A percentile compares a stretch with the other conserved stretches of the same genome.
These are phyloP conservation scores for Daldinia concentrica DNA, from an alignment of 495 filamentous ascomycete species.

Conservation along the genomic window DNA sequence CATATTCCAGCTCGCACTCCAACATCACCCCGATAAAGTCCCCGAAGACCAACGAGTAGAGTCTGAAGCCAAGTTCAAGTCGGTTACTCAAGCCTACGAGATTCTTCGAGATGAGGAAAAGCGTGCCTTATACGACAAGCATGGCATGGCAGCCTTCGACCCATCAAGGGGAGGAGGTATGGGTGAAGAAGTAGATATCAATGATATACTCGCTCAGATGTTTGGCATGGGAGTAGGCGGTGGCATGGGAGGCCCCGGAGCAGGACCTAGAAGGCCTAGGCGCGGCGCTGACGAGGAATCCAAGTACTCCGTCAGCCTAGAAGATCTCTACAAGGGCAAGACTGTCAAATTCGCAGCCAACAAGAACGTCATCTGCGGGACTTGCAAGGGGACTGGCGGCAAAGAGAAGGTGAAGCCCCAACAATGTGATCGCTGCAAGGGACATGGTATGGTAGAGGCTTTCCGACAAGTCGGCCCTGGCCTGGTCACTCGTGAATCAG, in stretches of 20 bases:
- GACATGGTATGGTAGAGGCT: conserved; percentile 74
- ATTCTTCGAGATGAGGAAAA: conserved; percentile 97
- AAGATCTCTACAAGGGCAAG: conserved; percentile 98
- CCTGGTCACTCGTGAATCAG: conserved; percentile 77
- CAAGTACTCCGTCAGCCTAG: conserved; percentile 85
- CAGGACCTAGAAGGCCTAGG: conserved; percentile 65
- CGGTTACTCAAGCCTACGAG: conserved; percentile 92
- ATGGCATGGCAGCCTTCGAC: conserved; percentile 96
- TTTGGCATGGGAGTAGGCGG: conserved; percentile 82
- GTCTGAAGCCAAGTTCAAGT: conserved; percentile 91
- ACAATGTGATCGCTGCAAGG: conserved; percentile 83
- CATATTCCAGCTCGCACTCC: conserved; percentile 75
- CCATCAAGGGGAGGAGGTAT: conserved; percentile 69
- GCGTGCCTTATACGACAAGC: conserved; percentile 86
- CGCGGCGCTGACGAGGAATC: conserved; percentile 87
- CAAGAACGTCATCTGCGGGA: conserved; percentile 87
- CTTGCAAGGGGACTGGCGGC: conserved; percentile 89
- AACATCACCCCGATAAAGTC: conserved; percentile 95
- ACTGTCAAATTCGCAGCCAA: conserved; percentile 93
- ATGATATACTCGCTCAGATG: conserved; percentile 93
- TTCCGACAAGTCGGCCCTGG: conserved; percentile 81
- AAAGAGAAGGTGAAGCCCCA: conserved; percentile 91
- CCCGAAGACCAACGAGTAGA: conserved; percentile 82
- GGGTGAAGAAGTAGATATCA: conserved; percentile 78
- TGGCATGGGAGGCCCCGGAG: conserved; percentile 57